These are phyloP conservation scores for Camellia sinensis DNA, from an alignment of 148 eudicot genomes.

Conservation along the genomic window DNA sequence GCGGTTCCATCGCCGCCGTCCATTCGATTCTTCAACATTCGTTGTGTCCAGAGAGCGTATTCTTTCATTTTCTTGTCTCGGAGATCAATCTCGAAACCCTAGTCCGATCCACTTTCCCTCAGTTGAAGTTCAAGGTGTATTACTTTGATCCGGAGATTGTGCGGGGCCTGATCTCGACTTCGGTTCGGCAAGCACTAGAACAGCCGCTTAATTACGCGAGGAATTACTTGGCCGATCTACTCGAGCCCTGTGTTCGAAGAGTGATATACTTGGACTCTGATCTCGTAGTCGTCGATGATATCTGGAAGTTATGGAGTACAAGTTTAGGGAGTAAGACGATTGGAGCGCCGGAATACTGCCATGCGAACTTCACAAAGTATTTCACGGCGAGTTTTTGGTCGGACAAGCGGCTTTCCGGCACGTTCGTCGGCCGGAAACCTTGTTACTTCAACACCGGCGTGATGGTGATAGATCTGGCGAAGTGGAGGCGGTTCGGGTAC, in stretches of 20 bases:
- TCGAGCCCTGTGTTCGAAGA: slow-evolving; percentile 57
- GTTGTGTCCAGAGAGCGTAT: slow-evolving; percentile 54
- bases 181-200: slow-evolving; percentile 78
- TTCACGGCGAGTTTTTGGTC: slow-evolving; percentile 68
- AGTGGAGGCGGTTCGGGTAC: slow-evolving; percentile 73
- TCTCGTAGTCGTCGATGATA: slow-evolving; percentile 71
- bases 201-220: slow-evolving; percentile 85
- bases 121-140: slow-evolving; percentile 56
- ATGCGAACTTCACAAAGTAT: slow-evolving; percentile 80
- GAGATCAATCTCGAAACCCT: slow-evolving; percentile 45
- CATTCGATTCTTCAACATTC: slow-evolving; percentile 75
- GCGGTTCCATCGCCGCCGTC: slow-evolving; percentile 91
- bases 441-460: slow-evolving; percentile 94
- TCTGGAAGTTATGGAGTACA: slow-evolving; percentile 60
- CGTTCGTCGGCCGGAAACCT: slow-evolving; percentile 45
- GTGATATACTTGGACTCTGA: slow-evolving; percentile 86
- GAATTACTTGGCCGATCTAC: slow-evolving; percentile 62
- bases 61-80: slow-evolving; percentile 73
- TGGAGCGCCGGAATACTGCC: slow-evolving; percentile 92
- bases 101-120: slow-evolving; percentile 49
- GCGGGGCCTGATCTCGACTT: slow-evolving; percentile 47
- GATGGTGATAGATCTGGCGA: slow-evolving; percentile 74
- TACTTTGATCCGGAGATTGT: slow-evolving; percentile 56
- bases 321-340: slow-evolving; percentile 44
- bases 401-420: slow-evolving; percentile 31